A percentile compares a stretch with the other conserved stretches of the same genome.
phyloP scores from a whole-genome alignment of 352 stramenopile species.

The Phytopythium boreale region DNA sequence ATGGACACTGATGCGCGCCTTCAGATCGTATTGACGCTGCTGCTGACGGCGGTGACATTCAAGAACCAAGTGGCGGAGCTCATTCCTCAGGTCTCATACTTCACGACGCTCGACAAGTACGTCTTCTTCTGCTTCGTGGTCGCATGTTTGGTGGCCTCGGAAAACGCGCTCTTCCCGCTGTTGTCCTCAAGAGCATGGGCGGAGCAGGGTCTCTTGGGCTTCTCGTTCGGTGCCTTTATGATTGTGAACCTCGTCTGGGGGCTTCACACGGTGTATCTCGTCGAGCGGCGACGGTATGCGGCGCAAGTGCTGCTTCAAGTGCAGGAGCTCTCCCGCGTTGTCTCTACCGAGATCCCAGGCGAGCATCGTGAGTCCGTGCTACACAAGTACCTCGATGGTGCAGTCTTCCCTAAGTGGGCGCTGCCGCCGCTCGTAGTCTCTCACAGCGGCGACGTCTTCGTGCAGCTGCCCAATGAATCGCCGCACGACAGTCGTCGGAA shows the following conservation, averaged over 20 bases:
- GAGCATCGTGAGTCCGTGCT: slow-evolving; percentile 21
- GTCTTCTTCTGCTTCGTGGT: slow-evolving; percentile 67
- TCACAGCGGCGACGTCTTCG: slow-evolving; percentile 27
- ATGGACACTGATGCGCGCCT: slow-evolving; percentile 54
- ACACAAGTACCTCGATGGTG: slow-evolving; percentile 15
- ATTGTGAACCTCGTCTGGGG: slow-evolving; percentile 38
- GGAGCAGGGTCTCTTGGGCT: slow-evolving; percentile 27
- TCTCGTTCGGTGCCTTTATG: slow-evolving; percentile 36
- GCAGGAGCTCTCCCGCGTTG: slow-evolving; percentile 32
- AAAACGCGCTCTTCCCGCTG: slow-evolving; percentile 47
- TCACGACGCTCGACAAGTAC: slow-evolving; percentile 56
- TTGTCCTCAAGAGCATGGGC: slow-evolving; percentile 20
- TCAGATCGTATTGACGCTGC: slow-evolving; percentile 51
- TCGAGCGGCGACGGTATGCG: slow-evolving; percentile 11
- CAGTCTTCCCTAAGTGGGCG: slow-evolving; percentile 12
- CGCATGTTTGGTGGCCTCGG: slow-evolving; percentile 41
- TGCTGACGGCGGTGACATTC: slow-evolving; percentile 66
- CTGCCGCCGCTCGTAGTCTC: slow-evolving; percentile 21
- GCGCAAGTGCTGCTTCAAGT: slow-evolving; percentile 26
- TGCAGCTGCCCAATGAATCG: slow-evolving; percentile 27
- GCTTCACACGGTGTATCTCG: not conserved
- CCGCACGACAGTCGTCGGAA: not conserved
- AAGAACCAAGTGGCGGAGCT: slow-evolving; percentile 45
- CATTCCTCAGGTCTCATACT: slow-evolving; percentile 61
- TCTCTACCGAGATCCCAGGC: slow-evolving; percentile 23